A percentile compares a stretch with the other conserved stretches of the same genome.
Evolutionary conservation across 768 basidiomycete genomes (phyloP).

Genomic region (Ramaria rubella): DNA sequence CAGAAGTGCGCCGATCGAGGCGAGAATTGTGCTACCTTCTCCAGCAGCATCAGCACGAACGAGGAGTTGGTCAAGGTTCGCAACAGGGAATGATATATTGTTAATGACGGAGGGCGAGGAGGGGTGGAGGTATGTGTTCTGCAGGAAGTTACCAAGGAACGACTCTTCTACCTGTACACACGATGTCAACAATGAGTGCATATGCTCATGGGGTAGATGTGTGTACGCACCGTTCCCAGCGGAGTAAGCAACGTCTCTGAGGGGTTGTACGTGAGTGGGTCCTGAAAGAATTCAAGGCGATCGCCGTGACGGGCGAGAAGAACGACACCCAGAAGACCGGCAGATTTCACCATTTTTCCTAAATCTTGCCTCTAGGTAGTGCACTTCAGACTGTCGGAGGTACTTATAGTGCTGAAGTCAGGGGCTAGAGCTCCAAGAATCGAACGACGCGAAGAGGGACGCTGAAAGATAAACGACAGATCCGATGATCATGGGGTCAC

Average conservation of each 20-base stretch:
- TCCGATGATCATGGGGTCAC: no score
- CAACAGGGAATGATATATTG: conserved; percentile 59
- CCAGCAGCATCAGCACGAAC: conserved; percentile 64
- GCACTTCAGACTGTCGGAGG: no score
- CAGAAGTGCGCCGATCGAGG: conserved; percentile 58
- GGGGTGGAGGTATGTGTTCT: conserved; percentile 58
- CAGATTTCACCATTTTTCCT: not conserved
- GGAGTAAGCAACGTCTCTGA: conserved; percentile 65
- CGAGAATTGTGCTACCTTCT: conserved; percentile 59
- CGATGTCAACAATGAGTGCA: not conserved
- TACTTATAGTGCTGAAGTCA: no score
- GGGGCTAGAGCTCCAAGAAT: no score
- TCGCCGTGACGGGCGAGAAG: conserved; percentile 69
- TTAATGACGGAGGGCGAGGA: conserved; percentile 64
- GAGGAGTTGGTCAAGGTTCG: conserved; percentile 66
- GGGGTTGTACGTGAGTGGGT: conserved; percentile 60
- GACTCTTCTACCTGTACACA: conserved; percentile 55
- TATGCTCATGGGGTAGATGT: not conserved
- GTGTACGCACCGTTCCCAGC: conserved; percentile 55
- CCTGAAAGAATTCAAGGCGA: conserved; percentile 60
- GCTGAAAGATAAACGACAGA: no score
- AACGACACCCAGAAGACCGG: conserved; percentile 1
- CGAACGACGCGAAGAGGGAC: no score
- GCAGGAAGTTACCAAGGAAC: conserved; percentile 55
- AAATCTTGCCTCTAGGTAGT: no score